Evolutionary conservation across 495 filamentous ascomycete species (phyloP).

Genomic region (Hypomontagnella monticulosa): DNA sequence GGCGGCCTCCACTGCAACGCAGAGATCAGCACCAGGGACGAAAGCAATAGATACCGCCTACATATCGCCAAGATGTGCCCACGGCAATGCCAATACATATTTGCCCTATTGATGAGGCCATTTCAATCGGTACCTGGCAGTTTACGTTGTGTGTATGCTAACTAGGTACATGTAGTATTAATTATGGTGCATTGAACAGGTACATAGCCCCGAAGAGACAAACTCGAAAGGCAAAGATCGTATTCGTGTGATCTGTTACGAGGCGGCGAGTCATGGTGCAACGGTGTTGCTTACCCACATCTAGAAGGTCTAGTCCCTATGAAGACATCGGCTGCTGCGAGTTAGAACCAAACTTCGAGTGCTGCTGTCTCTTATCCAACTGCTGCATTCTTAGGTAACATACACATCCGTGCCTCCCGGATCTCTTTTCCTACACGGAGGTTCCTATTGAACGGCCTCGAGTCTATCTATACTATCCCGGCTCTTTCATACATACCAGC

Average conservation of each 20-base stretch:
- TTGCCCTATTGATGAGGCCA: neutral
- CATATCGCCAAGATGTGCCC: slow-evolving; percentile 33
- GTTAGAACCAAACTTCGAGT: slow-evolving; percentile 33
- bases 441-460: slow-evolving; percentile 15
- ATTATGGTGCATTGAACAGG: too few species aligned
- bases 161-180: too few species aligned
- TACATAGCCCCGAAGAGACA: neutral
- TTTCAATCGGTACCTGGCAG: slow-evolving; percentile 12
- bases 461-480: slow-evolving; percentile 3
- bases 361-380: slow-evolving; percentile 20
- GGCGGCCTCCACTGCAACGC: slow-evolving; percentile 34
- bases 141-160: too few species aligned
- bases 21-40: slow-evolving; percentile 35
- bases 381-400: slow-evolving; percentile 22
- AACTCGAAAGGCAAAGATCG: slow-evolving; percentile 20
- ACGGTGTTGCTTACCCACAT: slow-evolving; percentile 11
- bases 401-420: slow-evolving; percentile 41
- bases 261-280: slow-evolving; percentile 9
- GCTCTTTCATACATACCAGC: slow-evolving; percentile 17
- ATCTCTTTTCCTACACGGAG: slow-evolving; percentile 10
- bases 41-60: slow-evolving; percentile 15
- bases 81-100: slow-evolving; percentile 17
- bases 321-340: slow-evolving; percentile 4
- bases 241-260: slow-evolving; percentile 26
- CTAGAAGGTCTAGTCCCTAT: slow-evolving; percentile 13